These are phyloP conservation scores for Pseudoperonospora humuli DNA, from an alignment of 352 stramenopile species.

Conservation along the genomic window DNA sequence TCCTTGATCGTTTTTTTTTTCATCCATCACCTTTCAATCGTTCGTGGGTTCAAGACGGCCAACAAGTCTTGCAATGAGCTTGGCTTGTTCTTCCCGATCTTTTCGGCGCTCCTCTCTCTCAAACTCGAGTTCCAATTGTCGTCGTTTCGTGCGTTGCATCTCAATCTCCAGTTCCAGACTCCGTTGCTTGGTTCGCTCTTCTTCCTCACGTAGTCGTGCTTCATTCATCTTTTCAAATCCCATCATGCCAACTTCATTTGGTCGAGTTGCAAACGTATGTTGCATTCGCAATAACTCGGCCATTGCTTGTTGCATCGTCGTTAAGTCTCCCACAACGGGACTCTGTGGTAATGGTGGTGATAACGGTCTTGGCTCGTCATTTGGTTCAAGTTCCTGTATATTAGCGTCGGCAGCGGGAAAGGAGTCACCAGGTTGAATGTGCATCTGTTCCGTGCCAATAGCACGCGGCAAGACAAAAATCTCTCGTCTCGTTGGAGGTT, in stretches of 20 bases:
- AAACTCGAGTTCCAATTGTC: constrained; percentile 21
- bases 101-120: constrained; percentile 23
- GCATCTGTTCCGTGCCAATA: constrained; percentile 4
- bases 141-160: constrained; percentile 18
- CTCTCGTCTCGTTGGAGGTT: neutral
- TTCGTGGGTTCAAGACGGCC: constrained; percentile 14
- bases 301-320: constrained; percentile 12
- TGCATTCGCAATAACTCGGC: constrained; percentile 20
- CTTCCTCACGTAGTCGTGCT: constrained; percentile 18
- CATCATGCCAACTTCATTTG: constrained; percentile 2
- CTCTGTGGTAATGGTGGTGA: neutral
- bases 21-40: neutral
- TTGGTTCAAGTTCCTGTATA: neutral
- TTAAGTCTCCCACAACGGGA: constrained; percentile 6
- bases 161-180: constrained; percentile 23
- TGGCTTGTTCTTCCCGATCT: constrained; percentile 22
- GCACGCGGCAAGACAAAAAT: constrained; percentile 1
- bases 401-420: neutral
- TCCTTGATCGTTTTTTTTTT: neutral
- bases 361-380: no score
- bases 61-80: constrained; percentile 19
- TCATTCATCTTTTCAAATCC: constrained; percentile 23
- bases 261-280: constrained; percentile 6
- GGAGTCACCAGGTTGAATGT: neutral
- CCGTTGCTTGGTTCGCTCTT: constrained; percentile 22